These are phyloP conservation scores for Cadophora sp. DNA, from an alignment of 2,329 filamentous ascomycete species.

Conservation along the genomic window DNA sequence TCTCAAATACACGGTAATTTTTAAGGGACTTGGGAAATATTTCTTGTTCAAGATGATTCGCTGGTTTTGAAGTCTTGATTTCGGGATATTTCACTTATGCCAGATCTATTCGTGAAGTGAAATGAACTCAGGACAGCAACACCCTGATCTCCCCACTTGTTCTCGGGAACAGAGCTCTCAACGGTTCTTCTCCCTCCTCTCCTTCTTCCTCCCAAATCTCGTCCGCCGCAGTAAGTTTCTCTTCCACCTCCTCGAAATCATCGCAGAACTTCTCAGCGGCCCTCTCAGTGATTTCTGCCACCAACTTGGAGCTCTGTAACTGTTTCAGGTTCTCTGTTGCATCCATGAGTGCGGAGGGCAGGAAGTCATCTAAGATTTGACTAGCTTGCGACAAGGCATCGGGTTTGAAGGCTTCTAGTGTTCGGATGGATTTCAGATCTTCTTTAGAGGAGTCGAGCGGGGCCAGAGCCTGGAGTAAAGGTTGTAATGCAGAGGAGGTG, in stretches of 20 bases:
- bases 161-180: conserved; percentile 43
- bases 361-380: conserved; percentile 84
- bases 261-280: conserved; percentile 84
- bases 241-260: conserved; percentile 78
- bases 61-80: no score
- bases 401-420: conserved; percentile 66
- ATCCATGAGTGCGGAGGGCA: conserved; percentile 92
- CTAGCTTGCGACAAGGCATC: conserved; percentile 69
- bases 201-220: conserved; percentile 49
- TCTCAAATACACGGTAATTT: no score
- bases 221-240: conserved; percentile 64
- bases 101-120: background rate
- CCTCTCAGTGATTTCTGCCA: conserved; percentile 78
- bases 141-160: conserved; percentile 46
- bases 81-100: background rate
- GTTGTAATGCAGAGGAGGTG: conserved; percentile 73
- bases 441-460: conserved; percentile 48
- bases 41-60: no score
- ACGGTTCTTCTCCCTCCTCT: conserved; percentile 36
- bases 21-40: no score
- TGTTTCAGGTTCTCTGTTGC: conserved; percentile 81
- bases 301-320: conserved; percentile 74
- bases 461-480: conserved; percentile 64
- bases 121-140: conserved; percentile 39
- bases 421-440: conserved; percentile 62